Evolutionary conservation across 164 flowering plant species (phyloP).

Genomic region (Tetrastigma voinierianum): DNA sequence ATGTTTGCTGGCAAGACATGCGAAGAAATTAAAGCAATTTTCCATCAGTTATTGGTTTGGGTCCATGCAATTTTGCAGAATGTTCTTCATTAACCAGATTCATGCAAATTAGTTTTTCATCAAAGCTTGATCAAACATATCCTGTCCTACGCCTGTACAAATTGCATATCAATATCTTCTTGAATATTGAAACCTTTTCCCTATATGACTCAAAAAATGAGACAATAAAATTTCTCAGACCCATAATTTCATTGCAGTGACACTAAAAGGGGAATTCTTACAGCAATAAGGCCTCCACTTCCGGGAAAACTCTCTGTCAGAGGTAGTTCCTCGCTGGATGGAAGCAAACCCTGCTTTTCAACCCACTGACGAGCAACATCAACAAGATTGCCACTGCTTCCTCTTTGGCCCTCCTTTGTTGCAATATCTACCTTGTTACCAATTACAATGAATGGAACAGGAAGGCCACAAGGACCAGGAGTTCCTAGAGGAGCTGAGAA

Average conservation of each 20-base stretch:
- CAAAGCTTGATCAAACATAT: too few relatives aligned
- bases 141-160: too few relatives aligned
- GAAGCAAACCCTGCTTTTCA: slow-evolving; percentile 95
- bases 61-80: too few relatives aligned
- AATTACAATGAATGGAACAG: slow-evolving; percentile 88
- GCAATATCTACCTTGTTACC: slow-evolving; percentile 95
- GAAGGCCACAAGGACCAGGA: slow-evolving; percentile 94
- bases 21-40: too few relatives aligned
- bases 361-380: slow-evolving; percentile 97
- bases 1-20: too few relatives aligned
- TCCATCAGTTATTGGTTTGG: too few relatives aligned
- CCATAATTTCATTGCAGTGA: neutral
- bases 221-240: too few relatives aligned
- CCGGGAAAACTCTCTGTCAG: slow-evolving; percentile 85
- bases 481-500: slow-evolving; percentile 87
- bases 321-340: slow-evolving; percentile 89
- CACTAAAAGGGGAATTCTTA: slow-evolving; percentile 28
- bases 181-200: too few relatives aligned
- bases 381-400: slow-evolving; percentile 95
- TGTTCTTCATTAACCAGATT: too few relatives aligned
- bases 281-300: slow-evolving; percentile 68
- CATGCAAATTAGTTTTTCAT: too few relatives aligned
- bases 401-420: slow-evolving; percentile 70
- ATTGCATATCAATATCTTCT: too few relatives aligned
- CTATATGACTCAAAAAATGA: too few relatives aligned